Evolutionary conservation across 2,329 filamentous ascomycete genomes (phyloP), one percentile per base, ranked within the genome.

Genomic region (Colletotrichum tabaci): DNA sequence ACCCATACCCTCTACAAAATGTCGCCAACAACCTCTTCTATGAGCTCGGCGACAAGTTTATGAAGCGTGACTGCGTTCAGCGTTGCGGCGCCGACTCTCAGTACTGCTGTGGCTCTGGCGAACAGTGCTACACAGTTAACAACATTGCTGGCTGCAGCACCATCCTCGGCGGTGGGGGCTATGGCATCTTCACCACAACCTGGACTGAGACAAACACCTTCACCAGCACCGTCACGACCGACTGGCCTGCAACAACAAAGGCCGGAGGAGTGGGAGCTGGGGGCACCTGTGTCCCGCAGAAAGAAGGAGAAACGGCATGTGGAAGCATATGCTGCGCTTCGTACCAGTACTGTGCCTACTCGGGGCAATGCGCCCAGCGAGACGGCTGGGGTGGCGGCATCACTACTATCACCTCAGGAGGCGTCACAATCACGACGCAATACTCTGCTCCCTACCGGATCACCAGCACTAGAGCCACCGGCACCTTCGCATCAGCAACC

Each of bases 321-420:
- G 92, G 92, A 42, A 79, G 79, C 63, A 91, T 91, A 70, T 95
- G 93, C 86, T 96, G 93, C 80, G 88, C 89, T 30, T 87, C 84
- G 71, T 89, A 88, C 82, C 91, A 94, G 80, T 92, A 90, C 77
- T 95, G 93, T 80, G 87, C 86, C 64, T 84, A 80, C 68, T 73
- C 81, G 1, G 89, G 88, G 63, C 87, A 90, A 77, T 94, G 92
- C 78, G 81, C 84, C 6, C 86, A 84, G 74, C 83, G 82, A 74
- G 82, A 77, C 4, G 77, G 76, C 42, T 76, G 74, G n/a, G 76
- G 60, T 15, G 74, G 62, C 38, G 69, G 80, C 18, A 79, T 79
- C 71, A 83, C 84, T 57, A 81, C 86, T 47, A 80, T 87, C 67
- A 87, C 84, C 35, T 82, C 81, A 26, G 81, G 84, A 71, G 84